Conservation (phyloP, 352 stramenopile genomes). For the Phytophthora podocarpi region DNA sequence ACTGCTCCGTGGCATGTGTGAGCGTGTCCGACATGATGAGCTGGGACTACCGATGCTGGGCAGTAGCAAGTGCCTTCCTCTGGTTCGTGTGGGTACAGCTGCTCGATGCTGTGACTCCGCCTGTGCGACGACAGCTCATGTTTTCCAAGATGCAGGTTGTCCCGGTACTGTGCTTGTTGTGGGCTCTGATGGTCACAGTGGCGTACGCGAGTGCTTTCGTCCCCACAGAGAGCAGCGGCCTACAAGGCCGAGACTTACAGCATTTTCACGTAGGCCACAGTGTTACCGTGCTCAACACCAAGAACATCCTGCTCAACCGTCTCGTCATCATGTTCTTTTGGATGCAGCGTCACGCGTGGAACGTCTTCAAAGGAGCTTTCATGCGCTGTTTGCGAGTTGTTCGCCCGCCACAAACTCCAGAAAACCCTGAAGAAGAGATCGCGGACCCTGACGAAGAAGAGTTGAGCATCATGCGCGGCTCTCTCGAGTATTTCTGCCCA, state of each 20-base stretch:
- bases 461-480: constrained; percentile 44
- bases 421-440: neutral
- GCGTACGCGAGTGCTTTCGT: constrained; percentile 35
- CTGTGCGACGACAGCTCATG: constrained; percentile 12
- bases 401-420: neutral
- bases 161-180: constrained; percentile 23
- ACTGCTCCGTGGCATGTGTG: constrained; percentile 36
- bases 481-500: constrained; percentile 49
- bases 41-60: constrained; percentile 34
- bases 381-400: neutral
- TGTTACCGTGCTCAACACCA: constrained; percentile 35
- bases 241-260: constrained; percentile 38
- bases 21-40: constrained; percentile 31
- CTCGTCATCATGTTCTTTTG: constrained; percentile 53
- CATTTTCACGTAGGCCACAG: constrained; percentile 22
- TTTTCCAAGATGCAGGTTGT: constrained; percentile 32
- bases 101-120: constrained; percentile 37
- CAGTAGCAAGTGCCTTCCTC: constrained; percentile 28
- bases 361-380: constrained; percentile 28
- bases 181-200: constrained; percentile 24
- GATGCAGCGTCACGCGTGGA: constrained; percentile 43
- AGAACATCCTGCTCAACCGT: constrained; percentile 47
- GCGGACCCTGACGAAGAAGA: constrained; percentile 30
- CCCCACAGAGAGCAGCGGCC: constrained; percentile 26
- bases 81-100: constrained; percentile 42